Evolutionary conservation across 2,329 filamentous ascomycete genomes (phyloP).

Genomic region (Pseudogymnoascus verrucosus): DNA sequence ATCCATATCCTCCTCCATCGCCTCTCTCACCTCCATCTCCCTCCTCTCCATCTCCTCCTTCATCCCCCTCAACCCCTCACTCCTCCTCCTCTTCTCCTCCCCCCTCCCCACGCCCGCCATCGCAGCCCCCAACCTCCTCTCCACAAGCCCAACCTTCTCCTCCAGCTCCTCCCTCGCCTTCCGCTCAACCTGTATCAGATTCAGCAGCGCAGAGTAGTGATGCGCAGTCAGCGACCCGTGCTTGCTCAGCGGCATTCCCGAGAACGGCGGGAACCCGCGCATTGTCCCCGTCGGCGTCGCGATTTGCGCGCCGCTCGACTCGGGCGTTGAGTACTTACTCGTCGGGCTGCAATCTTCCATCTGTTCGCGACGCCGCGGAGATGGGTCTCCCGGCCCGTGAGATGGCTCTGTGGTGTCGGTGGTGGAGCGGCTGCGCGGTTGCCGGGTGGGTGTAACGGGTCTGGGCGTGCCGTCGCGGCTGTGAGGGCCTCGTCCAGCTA

Average conservation of each 20-base stretch:
- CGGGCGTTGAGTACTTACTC: background rate
- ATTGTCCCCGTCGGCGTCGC: slow-evolving; percentile 18
- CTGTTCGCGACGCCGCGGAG: background rate
- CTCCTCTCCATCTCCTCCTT: slow-evolving; percentile 27
- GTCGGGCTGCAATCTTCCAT: background rate
- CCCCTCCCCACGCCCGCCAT: slow-evolving; percentile 44
- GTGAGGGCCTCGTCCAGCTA: background rate
- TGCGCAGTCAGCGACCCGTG: slow-evolving; percentile 31
- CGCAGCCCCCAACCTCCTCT: slow-evolving; percentile 25
- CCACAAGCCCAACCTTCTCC: slow-evolving; percentile 37
- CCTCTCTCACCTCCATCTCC: background rate
- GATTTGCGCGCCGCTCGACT: background rate
- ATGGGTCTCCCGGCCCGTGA: background rate
- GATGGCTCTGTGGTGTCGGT: background rate
- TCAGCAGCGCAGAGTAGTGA: slow-evolving; percentile 42
- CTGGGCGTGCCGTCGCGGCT: background rate
- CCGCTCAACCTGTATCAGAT: slow-evolving; percentile 49
- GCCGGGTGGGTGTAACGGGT: background rate
- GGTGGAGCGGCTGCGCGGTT: background rate
- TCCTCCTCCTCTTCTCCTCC: slow-evolving; percentile 39
- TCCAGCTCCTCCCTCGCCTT: slow-evolving; percentile 48
- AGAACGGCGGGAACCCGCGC: slow-evolving; percentile 21
- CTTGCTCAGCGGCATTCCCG: slow-evolving; percentile 20
- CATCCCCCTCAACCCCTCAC: slow-evolving; percentile 35
- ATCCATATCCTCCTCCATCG: slow-evolving; percentile 9